Conservation (phyloP, 140 eudicot genomes). For the Oenanthe javanica region DNA sequence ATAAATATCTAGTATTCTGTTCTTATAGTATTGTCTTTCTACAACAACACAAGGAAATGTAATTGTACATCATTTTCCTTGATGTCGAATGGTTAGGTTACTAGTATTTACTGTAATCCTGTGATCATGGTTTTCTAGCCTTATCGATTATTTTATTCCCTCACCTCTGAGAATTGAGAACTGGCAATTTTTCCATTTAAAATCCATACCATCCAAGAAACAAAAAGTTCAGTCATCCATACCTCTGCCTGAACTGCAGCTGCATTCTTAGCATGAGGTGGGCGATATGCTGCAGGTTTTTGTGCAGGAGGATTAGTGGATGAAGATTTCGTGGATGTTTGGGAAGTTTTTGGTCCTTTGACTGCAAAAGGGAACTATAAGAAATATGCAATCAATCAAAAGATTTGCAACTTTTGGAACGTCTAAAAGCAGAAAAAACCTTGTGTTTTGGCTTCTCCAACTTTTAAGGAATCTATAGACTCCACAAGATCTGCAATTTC, state of each 20-base stretch:
- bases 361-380: conserved; percentile 30
- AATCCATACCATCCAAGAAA: not conserved
- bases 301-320: conserved; percentile 45
- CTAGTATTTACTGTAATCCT: not conserved
- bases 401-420: not conserved
- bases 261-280: conserved; percentile 93
- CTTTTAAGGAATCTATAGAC: conserved; percentile 56
- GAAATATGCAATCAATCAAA: conserved; percentile 9
- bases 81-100: not conserved
- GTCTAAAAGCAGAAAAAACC: conserved; percentile 26
- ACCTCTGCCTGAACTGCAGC: conserved; percentile 90
- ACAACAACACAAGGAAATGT: not conserved
- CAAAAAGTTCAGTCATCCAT: not conserved
- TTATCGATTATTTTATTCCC: not conserved
- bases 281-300: conserved; percentile 94
- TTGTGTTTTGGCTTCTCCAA: conserved; percentile 50
- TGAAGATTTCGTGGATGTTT: conserved; percentile 37
- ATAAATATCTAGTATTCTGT: not conserved
- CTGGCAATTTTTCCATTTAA: not conserved
- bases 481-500: conserved; percentile 65
- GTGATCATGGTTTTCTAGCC: not conserved
- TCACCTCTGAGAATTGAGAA: not conserved
- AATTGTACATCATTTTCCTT: not conserved
- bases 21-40: not conserved
- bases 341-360: conserved; percentile 61